Base-by-base conservation (phyloP, 495 filamentous ascomycete species). In the Darksidea phi region DNA sequence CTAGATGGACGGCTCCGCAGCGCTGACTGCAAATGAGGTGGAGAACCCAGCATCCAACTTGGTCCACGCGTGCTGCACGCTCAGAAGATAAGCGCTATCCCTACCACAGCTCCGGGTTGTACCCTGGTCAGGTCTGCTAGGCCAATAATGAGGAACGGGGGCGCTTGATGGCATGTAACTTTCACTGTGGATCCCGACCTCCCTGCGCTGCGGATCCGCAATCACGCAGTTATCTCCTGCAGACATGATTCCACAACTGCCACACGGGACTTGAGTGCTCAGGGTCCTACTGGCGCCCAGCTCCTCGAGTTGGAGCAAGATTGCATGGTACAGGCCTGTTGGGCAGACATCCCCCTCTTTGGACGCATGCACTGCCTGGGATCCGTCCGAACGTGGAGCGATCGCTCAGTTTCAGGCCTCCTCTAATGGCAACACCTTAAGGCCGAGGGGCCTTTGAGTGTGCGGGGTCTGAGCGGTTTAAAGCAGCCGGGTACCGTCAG, bases 1-100 rank as follows among this genome's bases (percentile, higher is more conserved):
- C 60, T 63, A 53, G n/a, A 17, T 23, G 15, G 51, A 56, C 60
- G 60, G 60, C 12, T 63, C 60, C 60, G 60, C 60, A 63, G 23
- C 3, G 21, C 1, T 51, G 6, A 18, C 6, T 41, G 51, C 45
- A 23, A n/a, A 23, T 32, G 6, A 52, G 26, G 51, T 54, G 43
- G 52, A 53, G 43, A 48, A 41, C n/a, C 21, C 13, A 41, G 43
- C 50, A 48, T 47, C 47, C 17, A 21, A 8, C 21, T 20, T 43
- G 12, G 20, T 59, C 61, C 49, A 54, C 61, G 55, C 61, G 54
- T 51, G 25, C 15, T 28, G 24, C 32, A 37, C 8, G 15, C 7
- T 6, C 24, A 13, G 18, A 15, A 13, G 24, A 52, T 28, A 48
- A 26, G 41, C 41, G 37, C 49, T 64, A 32, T 54, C 48, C 61